These are phyloP conservation scores for Dictyostelium brefeldianum DNA, from an alignment of 78 protist species.

Conservation along the genomic window DNA sequence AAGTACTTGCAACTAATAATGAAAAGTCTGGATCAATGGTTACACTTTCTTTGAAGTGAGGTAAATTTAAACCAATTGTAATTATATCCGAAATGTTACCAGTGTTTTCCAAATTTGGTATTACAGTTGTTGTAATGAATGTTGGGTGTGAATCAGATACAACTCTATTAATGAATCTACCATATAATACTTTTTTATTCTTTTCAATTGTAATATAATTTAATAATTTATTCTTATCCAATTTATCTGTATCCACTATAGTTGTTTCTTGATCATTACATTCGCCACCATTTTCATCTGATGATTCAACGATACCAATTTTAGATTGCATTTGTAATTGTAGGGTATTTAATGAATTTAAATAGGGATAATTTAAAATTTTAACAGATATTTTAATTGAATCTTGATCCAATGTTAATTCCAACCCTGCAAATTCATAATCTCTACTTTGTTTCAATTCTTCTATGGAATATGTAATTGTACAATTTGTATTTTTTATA, in stretches of 20 bases:
- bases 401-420: constrained; percentile 5
- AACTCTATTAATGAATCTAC: constrained; percentile 20
- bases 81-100: background rate
- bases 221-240: constrained; percentile 8
- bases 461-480: constrained; percentile 5
- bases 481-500: background rate
- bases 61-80: constrained; percentile 39
- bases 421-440: constrained; percentile 4
- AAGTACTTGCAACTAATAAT: constrained; percentile 1
- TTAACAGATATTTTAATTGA: background rate
- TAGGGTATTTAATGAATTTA: background rate
- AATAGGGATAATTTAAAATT: background rate
- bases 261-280: background rate
- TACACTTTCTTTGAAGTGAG: background rate
- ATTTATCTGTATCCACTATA: background rate
- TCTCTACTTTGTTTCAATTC: background rate
- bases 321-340: background rate
- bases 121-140: background rate
- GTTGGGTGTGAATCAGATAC: background rate
- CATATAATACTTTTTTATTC: constrained; percentile 11
- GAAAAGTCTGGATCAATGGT: constrained; percentile 33
- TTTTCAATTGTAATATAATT: constrained; percentile 9
- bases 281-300: background rate
- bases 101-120: background rate
- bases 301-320: background rate